phyloP scores from a whole-genome alignment of 257 asterid genomes.

The Solanum pimpinellifolium region DNA sequence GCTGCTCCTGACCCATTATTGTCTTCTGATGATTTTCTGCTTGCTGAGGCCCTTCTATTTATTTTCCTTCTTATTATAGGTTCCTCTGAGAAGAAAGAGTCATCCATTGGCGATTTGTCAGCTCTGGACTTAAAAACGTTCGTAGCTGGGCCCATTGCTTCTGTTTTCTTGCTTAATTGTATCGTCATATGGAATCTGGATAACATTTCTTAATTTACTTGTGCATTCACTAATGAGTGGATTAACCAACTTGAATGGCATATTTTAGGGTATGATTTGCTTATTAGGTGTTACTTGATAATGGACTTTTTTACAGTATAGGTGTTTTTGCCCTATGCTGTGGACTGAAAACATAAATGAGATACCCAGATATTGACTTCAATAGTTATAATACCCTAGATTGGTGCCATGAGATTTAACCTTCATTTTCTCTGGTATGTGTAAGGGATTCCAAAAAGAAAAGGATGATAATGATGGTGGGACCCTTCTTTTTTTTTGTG shows the following conservation, averaged over 20 bases:
- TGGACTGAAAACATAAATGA: background rate
- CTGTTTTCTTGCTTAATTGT: background rate
- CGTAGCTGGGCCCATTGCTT: constrained; percentile 1
- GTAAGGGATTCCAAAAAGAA: background rate
- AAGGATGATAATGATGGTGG: background rate
- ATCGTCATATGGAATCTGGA: background rate
- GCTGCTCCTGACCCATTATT: background rate
- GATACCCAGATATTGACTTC: background rate
- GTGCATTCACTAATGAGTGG: background rate
- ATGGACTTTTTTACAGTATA: background rate
- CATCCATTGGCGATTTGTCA: constrained; percentile 57
- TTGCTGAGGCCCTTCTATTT: constrained; percentile 4
- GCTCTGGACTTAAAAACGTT: constrained; percentile 72
- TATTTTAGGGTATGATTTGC: background rate
- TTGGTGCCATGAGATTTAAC: background rate
- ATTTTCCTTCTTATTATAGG: constrained; percentile 22
- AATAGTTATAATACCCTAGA: background rate
- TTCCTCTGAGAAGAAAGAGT: constrained; percentile 49
- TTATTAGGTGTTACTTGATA: background rate
- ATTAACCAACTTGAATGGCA: background rate
- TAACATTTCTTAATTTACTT: background rate
- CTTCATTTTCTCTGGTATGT: background rate
- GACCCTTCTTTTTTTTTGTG: background rate
- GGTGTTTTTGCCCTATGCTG: background rate
- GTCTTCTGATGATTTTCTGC: background rate